A percentile compares a stretch with the other conserved stretches of the same genome.
Evolutionary conservation across 2,329 filamentous ascomycete genomes (phyloP).

Genomic region (Exophiala calicioides): DNA sequence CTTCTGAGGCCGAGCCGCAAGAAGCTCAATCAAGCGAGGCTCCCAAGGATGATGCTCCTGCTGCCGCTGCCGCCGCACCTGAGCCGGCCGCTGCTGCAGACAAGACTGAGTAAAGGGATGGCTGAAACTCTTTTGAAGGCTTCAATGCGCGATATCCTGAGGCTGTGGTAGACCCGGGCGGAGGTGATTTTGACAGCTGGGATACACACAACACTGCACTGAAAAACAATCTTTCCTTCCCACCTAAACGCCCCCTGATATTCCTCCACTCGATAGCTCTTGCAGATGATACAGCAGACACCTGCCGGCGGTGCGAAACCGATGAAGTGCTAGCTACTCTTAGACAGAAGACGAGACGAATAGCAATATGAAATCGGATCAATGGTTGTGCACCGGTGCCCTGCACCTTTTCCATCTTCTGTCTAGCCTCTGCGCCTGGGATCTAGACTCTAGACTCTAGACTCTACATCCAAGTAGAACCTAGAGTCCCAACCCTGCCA

Average conservation of each 20-base stretch:
- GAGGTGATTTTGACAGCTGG: conserved; percentile 14
- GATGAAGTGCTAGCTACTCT: conserved; percentile 21
- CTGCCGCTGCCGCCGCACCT: conserved; percentile 27
- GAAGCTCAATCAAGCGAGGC: conserved; percentile 43
- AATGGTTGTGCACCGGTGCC: conserved; percentile 3
- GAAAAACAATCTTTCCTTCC: conserved; percentile 23
- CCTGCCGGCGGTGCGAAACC: conserved; percentile 20
- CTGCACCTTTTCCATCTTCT: neutral
- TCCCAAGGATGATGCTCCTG: conserved; percentile 29
- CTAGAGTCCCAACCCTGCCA: too few species aligned
- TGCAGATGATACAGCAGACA: conserved; percentile 23
- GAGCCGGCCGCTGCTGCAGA: conserved; percentile 24
- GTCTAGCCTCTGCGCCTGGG: too few species aligned
- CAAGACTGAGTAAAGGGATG: conserved; percentile 29
- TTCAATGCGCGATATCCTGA: conserved; percentile 13
- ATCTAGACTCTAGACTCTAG: too few species aligned
- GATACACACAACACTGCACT: conserved; percentile 12
- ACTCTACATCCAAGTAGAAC: too few species aligned
- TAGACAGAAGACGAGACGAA: conserved; percentile 26
- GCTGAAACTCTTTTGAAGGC: conserved; percentile 7
- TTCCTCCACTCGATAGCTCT: conserved; percentile 21
- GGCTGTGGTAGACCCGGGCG: conserved; percentile 11
- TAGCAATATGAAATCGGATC: conserved; percentile 27
- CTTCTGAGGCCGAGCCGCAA: conserved; percentile 89
- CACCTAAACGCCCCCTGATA: conserved; percentile 21